Base-by-base conservation (phyloP, 352 stramenopile species). In the Phytopythium sindhum region DNA sequence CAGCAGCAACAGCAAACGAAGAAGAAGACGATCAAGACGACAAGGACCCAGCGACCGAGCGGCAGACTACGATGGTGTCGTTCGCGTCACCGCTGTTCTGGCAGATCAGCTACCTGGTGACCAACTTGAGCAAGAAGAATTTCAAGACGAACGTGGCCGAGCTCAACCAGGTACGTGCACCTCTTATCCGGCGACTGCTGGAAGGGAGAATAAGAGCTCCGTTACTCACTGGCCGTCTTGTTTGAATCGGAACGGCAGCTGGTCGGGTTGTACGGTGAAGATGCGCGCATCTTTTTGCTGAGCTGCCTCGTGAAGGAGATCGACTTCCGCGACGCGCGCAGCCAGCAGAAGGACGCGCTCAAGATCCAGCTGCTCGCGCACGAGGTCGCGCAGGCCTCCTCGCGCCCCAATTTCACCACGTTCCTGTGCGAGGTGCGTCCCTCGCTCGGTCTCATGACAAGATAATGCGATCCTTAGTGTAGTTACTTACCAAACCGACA, bases 71-170 rank as follows among this genome's bases (percentile, higher is more conserved):
- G 33, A 95, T 96, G 88, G 85, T 94, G 69, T 95, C 88, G 69
- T 97, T 97, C 71, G 89, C 89, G 67, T 96, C 90, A 72, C 91
- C 91, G 65, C 75, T 97, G 41, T 97, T 97, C 74, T 97, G 88
- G 90, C 91, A 97, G 77, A 97, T 97, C 66, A 91, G 95, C 66
- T 96, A 96, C 70, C 76, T 97, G 60, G 89, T 97, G 37, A 95
- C 85, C 35, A 97, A 96, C 74, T 83, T 97, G 56, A 97, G 74
- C 77, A 97, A 97, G 81, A 97, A 97, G 63, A 97, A 97, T 74
- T 96, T 97, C 75, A 97, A 97, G 78, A 91, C 86, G 50, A 96
- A 92, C 58, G 89, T 97, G 58, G 88, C 90, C 15, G 91, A 97
- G 76, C 81, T 97, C 55, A 97, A 97, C 66, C 91, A 97, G 89